Base-by-base conservation (phyloP, 2,329 filamentous ascomycete genomes). In the Davidsoniella neocaledoniae region DNA sequence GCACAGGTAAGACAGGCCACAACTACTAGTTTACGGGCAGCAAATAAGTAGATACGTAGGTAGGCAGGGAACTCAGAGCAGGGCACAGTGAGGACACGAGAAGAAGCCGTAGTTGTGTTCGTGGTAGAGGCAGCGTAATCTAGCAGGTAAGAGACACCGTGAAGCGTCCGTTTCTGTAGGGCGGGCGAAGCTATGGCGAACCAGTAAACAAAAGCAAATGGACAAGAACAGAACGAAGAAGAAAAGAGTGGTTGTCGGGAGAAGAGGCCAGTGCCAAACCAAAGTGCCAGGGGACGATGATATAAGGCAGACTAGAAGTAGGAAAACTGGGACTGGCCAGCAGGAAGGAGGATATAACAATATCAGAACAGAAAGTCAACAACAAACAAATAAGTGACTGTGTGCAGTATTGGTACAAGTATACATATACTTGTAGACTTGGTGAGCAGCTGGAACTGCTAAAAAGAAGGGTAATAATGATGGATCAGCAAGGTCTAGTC, bases 341-440 rank as follows among this genome's bases (percentile, higher is more conserved):
- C 51, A 51, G 45, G 41, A 38, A 47, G 54, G 36, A 40, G 14
- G 38, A 23, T 14, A 48, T 38, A 21, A 23, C 17, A 48, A 36
- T 23, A 40, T 21, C 38, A 40, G 14, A 16, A 40, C 38, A 17
- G 36, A 17, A 19, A 9, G 17, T 21, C 6, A 49, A 49, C 16
- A 43, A 21, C 42, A 49, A 17, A 43, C 19, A 49, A 29, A 37
- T 1, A 37, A 46, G 19, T 12, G 19, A 46, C 16, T 9, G 21
- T 44, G 14, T 49, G 29, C 25, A 49, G 42, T 17, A 8, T 14
- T n/a, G 42, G 25, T 5, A 39, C 12, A 48, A 42, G 26, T 21
- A 21, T 21, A 21, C 10, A 12, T 33, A 33, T 33, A 33, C 26
- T 33, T 33, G 26, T 33, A 33, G 3, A 33, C 10, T 33, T 33